phyloP scores from a whole-genome alignment of 1,139 yeast genomes.

The Martiniozyma asiatica region DNA sequence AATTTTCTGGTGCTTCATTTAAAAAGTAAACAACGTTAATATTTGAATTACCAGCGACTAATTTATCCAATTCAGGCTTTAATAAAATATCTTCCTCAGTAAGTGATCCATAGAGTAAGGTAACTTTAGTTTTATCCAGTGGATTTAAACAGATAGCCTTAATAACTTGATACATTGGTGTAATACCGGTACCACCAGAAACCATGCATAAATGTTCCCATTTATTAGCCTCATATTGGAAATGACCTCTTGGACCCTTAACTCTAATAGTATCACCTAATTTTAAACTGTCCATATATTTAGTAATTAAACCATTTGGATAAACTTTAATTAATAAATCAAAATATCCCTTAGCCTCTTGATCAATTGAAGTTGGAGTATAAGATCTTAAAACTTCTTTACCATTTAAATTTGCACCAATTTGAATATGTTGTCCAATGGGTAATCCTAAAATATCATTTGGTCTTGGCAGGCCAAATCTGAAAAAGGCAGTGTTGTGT shows the following conservation, averaged over 20 bases:
- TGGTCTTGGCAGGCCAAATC: constrained; percentile 72
- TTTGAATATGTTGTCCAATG: constrained; percentile 85
- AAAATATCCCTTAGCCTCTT: constrained; percentile 67
- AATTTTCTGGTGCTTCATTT: constrained; percentile 59
- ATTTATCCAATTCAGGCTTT: constrained; percentile 61
- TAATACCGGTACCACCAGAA: constrained; percentile 96
- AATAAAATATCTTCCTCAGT: constrained; percentile 69
- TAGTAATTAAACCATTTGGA: constrained; percentile 82
- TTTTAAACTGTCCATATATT: constrained; percentile 54
- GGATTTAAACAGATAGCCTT: constrained; percentile 63
- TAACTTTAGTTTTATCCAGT: constrained; percentile 72
- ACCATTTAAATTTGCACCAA: constrained; percentile 63
- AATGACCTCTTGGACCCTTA: constrained; percentile 91
- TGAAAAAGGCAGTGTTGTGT: constrained; percentile 75
- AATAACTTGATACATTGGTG: constrained; percentile 84
- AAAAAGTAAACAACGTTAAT: constrained; percentile 66
- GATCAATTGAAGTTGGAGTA: constrained; percentile 86
- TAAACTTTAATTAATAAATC: constrained; percentile 89
- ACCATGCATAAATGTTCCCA: constrained; percentile 70
- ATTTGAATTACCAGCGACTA: constrained; percentile 50
- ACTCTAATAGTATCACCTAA: constrained; percentile 63
- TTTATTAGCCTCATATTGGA: constrained; percentile 75
- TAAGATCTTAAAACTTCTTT: constrained; percentile 84
- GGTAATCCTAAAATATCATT: constrained; percentile 79
- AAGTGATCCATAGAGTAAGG: constrained; percentile 69